Conservation (phyloP, 139 green algal genomes). For the Astrephomene gubernaculifera region DNA sequence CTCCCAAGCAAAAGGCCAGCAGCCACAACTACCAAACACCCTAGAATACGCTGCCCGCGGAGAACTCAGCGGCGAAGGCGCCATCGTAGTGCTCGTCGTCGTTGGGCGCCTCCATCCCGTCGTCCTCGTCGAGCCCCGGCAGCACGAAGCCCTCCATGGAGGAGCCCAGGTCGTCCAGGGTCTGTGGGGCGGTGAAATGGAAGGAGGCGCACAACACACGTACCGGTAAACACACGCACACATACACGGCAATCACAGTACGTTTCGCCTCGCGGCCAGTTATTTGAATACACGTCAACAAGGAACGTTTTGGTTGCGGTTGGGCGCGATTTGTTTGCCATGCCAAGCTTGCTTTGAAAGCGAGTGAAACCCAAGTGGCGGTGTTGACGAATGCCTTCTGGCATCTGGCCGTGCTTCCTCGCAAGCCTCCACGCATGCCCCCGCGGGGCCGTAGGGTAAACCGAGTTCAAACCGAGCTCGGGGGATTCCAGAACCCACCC, state of each 20-base stretch:
- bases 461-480: not conserved
- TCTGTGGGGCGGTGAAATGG: not conserved
- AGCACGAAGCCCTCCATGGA: constrained; percentile 31
- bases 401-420: too few relatives aligned
- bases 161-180: constrained; percentile 32
- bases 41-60: constrained; percentile 38
- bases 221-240: not conserved
- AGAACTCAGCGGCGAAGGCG: constrained; percentile 9
- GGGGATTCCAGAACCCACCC: not conserved
- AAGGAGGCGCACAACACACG: not conserved
- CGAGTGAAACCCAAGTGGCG: not conserved
- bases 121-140: constrained; percentile 13
- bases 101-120: not conserved
- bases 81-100: not conserved
- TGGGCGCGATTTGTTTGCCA: not conserved
- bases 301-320: too few relatives aligned
- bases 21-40: not conserved
- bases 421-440: too few relatives aligned
- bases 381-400: not conserved
- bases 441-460: too few relatives aligned
- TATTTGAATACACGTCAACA: not conserved
- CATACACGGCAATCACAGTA: too few relatives aligned
- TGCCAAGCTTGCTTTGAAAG: not conserved
- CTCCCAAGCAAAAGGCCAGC: not conserved
- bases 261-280: too few relatives aligned